phyloP scores from a whole-genome alignment of 2,329 filamentous ascomycete species.

The Trichoderma sp. region DNA sequence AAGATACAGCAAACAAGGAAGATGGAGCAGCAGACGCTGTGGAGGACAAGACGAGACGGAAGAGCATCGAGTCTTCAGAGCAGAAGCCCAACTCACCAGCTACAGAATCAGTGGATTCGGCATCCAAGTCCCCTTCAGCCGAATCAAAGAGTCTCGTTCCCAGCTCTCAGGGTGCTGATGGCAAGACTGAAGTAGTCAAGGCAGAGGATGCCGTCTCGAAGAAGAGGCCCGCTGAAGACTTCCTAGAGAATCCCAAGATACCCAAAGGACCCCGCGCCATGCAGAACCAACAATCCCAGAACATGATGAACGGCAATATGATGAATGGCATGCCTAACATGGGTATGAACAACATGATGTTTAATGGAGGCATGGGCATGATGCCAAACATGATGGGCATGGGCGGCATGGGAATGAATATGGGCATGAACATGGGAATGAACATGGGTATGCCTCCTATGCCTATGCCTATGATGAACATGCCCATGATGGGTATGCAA shows the following conservation, averaged over 20 bases:
- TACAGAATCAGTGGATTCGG: slow-evolving; percentile 22
- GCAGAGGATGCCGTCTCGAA: slow-evolving; percentile 49
- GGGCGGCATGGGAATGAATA: slow-evolving; percentile 31
- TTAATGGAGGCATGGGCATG: slow-evolving; percentile 34
- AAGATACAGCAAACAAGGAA: slow-evolving; percentile 40
- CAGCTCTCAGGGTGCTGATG: slow-evolving; percentile 38
- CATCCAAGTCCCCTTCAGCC: slow-evolving; percentile 31
- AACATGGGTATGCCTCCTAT: slow-evolving; percentile 32
- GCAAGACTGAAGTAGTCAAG: slow-evolving; percentile 32
- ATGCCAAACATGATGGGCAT: slow-evolving; percentile 38
- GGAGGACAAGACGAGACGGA: slow-evolving; percentile 22
- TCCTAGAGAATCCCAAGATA: slow-evolving; percentile 60
- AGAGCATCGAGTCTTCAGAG: slow-evolving; percentile 24
- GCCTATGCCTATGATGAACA: slow-evolving; percentile 28
- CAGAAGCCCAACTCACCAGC: slow-evolving; percentile 38
- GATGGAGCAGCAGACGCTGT: slow-evolving; percentile 37
- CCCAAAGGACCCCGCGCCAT: slow-evolving; percentile 65
- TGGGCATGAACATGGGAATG: slow-evolving; percentile 23
- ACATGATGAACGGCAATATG: slow-evolving; percentile 43
- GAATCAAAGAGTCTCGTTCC: slow-evolving; percentile 29
- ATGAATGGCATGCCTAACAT: slow-evolving; percentile 45
- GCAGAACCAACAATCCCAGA: slow-evolving; percentile 53
- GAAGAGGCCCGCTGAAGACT: slow-evolving; percentile 80
- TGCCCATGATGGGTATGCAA: slow-evolving; percentile 29
- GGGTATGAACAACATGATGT: slow-evolving; percentile 40